These are phyloP conservation scores for Bombardia bombarda DNA, from an alignment of 495 filamentous ascomycete genomes.

Conservation along the genomic window DNA sequence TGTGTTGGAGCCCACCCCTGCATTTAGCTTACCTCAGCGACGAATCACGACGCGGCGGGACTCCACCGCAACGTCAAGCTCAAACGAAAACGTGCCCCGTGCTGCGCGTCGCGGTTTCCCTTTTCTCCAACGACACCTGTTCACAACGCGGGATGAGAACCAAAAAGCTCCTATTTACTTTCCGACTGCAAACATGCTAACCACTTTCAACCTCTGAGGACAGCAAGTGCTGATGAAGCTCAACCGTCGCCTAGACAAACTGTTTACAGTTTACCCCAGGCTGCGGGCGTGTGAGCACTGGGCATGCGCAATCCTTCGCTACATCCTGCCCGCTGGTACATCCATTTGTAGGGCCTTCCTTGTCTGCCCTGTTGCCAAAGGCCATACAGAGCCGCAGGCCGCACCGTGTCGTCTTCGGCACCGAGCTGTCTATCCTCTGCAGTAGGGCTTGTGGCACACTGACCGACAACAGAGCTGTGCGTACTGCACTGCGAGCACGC, in stretches of 20 bases:
- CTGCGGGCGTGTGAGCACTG: no score
- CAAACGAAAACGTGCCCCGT: constrained; percentile 24
- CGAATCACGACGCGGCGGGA: constrained; percentile 16
- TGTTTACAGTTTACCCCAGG: no score
- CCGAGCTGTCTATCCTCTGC: not conserved
- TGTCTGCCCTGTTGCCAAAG: not conserved
- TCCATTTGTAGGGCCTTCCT: not conserved
- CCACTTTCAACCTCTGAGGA: no score
- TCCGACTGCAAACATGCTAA: no score
- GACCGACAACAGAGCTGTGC: not conserved
- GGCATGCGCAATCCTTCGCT: no score
- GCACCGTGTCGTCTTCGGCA: not conserved
- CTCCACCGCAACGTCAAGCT: constrained; percentile 22
- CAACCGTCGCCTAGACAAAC: no score
- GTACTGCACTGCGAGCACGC: no score
- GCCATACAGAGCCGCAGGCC: constrained; percentile 11
- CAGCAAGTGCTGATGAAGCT: no score
- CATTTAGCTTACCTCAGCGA: constrained; percentile 16
- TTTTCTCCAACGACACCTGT: constrained; percentile 14
- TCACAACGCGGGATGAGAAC: constrained; percentile 3
- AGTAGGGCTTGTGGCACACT: not conserved
- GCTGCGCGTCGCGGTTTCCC: constrained; percentile 21
- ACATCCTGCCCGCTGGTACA: no score
- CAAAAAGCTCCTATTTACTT: no score
- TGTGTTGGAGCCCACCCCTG: constrained; percentile 11